Conservation (phyloP, 441 rosid genomes). For the Erodium moschatum region DNA sequence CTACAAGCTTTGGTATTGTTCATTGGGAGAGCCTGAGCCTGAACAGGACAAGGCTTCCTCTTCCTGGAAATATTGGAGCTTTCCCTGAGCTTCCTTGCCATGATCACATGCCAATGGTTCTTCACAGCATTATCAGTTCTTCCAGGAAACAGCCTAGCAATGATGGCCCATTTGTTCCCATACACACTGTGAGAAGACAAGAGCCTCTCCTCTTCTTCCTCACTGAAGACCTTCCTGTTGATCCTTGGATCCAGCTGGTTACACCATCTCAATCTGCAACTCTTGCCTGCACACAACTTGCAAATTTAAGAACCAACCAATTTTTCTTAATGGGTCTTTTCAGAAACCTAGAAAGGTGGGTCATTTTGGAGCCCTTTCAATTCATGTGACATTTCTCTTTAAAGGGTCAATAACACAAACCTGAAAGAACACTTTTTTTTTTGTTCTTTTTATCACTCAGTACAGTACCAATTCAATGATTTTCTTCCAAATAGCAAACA, state of each 20-base stretch:
- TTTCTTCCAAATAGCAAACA: too few relatives aligned
- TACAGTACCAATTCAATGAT: too few relatives aligned
- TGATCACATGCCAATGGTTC: conserved; percentile 83
- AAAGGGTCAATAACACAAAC: too few relatives aligned
- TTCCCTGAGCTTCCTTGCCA: conserved; percentile 73
- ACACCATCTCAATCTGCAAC: conserved; percentile 79
- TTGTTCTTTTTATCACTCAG: too few relatives aligned
- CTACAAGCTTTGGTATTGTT: neutral
- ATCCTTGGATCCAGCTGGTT: conserved; percentile 82
- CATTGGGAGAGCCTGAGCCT: too few relatives aligned
- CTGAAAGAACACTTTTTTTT: too few relatives aligned
- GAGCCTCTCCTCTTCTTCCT: conserved; percentile 75
- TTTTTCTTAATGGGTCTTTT: neutral
- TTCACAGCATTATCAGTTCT: conserved; percentile 82
- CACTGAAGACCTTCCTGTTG: conserved; percentile 58
- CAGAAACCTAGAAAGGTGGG: too few relatives aligned
- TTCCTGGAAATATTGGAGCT: conserved; percentile 57
- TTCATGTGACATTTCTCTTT: too few relatives aligned
- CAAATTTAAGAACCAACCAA: neutral
- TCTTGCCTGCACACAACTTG: conserved; percentile 41
- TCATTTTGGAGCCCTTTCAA: too few relatives aligned
- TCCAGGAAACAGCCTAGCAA: conserved; percentile 76
- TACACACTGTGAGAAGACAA: conserved; percentile 71
- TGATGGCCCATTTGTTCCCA: conserved; percentile 91
- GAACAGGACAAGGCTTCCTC: conserved; percentile 26